Evolutionary conservation across 441 rosid species (phyloP).

Genomic region (Mallotus repandus): DNA sequence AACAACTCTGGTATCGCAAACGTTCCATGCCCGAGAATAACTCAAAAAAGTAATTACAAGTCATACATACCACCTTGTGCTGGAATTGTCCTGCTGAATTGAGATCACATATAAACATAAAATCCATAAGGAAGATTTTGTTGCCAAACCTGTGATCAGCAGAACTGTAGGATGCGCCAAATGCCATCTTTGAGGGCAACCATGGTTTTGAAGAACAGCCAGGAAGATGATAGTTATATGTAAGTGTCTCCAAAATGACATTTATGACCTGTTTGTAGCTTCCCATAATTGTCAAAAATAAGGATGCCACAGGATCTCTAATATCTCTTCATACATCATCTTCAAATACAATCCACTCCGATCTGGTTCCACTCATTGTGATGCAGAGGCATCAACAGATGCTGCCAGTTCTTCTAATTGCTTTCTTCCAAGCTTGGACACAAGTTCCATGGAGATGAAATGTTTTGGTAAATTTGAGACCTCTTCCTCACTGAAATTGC

Average conservation of each 20-base stretch:
- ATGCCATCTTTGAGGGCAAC: conserved; percentile 5
- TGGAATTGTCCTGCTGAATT: not conserved
- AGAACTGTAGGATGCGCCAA: not conserved
- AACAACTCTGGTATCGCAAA: too few relatives aligned
- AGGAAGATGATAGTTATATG: not conserved
- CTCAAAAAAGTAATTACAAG: too few relatives aligned
- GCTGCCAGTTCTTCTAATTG: conserved; percentile 66
- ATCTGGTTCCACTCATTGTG: conserved; percentile 23
- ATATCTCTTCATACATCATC: not conserved
- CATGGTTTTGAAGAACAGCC: conserved; percentile 2
- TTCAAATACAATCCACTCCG: not conserved
- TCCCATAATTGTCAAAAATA: conserved; percentile 6
- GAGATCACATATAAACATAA: not conserved
- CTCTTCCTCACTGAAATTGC: conserved; percentile 54
- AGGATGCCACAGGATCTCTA: not conserved
- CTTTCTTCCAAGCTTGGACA: conserved; percentile 54
- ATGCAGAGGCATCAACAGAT: conserved; percentile 33
- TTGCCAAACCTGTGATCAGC: conserved; percentile 8
- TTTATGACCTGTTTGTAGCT: not conserved
- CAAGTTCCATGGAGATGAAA: conserved; percentile 77
- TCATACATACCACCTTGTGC: not conserved
- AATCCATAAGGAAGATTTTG: not conserved
- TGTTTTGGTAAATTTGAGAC: conserved; percentile 44
- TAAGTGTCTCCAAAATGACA: conserved; percentile 7
- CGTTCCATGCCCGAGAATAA: too few relatives aligned